These are phyloP conservation scores for Ramularia endophylla DNA, from an alignment of 2,329 filamentous ascomycete species.

Conservation along the genomic window DNA sequence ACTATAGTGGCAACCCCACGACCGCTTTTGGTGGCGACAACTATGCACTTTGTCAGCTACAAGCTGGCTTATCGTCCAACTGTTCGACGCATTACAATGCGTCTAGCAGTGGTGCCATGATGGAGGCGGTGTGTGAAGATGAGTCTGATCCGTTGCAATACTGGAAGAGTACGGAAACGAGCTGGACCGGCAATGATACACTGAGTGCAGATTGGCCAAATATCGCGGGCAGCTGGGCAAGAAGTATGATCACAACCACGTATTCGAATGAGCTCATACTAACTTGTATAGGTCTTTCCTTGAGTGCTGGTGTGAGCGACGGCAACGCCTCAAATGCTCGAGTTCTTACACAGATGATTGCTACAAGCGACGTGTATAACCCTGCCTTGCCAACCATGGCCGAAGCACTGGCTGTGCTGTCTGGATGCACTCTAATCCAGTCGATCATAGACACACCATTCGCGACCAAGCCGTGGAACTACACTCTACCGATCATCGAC, in stretches of 20 bases:
- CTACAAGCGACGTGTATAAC: constrained; percentile 39
- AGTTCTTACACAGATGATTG: constrained; percentile 40
- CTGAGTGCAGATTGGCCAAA: constrained; percentile 38
- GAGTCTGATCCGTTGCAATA: constrained; percentile 51
- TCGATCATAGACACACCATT: constrained; percentile 56
- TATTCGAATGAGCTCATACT: neutral
- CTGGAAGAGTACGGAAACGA: constrained; percentile 44
- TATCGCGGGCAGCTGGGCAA: constrained; percentile 39
- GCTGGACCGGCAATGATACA: constrained; percentile 46
- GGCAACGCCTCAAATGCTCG: constrained; percentile 40
- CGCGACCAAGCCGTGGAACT: constrained; percentile 41
- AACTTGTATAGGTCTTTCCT: constrained; percentile 28
- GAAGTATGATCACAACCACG: constrained; percentile 18
- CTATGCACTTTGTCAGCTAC: constrained; percentile 64
- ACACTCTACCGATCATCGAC: constrained; percentile 22
- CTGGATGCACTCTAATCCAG: constrained; percentile 60
- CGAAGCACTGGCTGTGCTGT: constrained; percentile 66
- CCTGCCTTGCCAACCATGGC: constrained; percentile 58
- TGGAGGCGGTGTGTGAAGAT: constrained; percentile 59
- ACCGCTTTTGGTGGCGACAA: constrained; percentile 25
- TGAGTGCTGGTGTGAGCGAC: constrained; percentile 40
- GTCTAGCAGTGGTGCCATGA: constrained; percentile 47
- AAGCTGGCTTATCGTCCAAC: constrained; percentile 55
- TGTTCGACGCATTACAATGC: constrained; percentile 58
- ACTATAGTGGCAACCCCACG: constrained; percentile 2